Conservation (phyloP, 805 yeast genomes). For the Metschnikowia gelsemii region DNA sequence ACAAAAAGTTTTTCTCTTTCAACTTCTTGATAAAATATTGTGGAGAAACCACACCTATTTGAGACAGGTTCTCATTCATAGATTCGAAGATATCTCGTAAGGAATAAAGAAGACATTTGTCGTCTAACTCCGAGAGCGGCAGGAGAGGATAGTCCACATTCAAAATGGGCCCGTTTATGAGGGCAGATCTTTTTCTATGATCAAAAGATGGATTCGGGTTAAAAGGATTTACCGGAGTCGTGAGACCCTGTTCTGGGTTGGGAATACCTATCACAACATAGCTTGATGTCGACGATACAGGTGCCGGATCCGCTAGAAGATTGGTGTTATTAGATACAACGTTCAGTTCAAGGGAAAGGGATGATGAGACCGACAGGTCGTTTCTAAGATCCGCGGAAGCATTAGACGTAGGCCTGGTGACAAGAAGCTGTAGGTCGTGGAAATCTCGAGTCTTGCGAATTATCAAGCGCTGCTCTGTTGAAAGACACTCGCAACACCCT, state of each 20-base stretch:
- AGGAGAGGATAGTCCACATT: conserved; percentile 71
- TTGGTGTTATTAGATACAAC: conserved; percentile 16
- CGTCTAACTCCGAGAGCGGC: conserved; percentile 32
- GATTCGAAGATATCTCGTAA: conserved; percentile 84
- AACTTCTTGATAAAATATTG: conserved; percentile 67
- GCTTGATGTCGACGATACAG: conserved; percentile 30
- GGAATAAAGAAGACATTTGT: conserved; percentile 47
- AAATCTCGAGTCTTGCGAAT: conserved; percentile 31
- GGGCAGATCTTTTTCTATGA: conserved; percentile 72
- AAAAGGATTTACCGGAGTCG: conserved; percentile 39
- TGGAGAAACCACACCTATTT: conserved; percentile 85
- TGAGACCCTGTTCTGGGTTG: conserved; percentile 35
- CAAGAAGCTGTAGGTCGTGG: conserved; percentile 32
- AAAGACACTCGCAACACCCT: conserved; percentile 31
- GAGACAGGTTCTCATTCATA: conserved; percentile 67
- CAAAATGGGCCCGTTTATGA: conserved; percentile 77
- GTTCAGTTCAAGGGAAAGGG: conserved; percentile 28
- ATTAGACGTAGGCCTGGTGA: conserved; percentile 35
- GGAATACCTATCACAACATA: conserved; percentile 43
- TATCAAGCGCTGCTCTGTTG: conserved; percentile 34
- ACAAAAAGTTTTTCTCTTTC: conserved; percentile 79
- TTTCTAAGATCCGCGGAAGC: conserved; percentile 18
- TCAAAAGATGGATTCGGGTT: conserved; percentile 54
- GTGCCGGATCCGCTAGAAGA: conserved; percentile 20
- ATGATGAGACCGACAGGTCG: conserved; percentile 36